Evolutionary conservation across 352 stramenopile species (phyloP), one percentile per base, ranked within the genome.

Genomic region (Peronospora destructor): DNA sequence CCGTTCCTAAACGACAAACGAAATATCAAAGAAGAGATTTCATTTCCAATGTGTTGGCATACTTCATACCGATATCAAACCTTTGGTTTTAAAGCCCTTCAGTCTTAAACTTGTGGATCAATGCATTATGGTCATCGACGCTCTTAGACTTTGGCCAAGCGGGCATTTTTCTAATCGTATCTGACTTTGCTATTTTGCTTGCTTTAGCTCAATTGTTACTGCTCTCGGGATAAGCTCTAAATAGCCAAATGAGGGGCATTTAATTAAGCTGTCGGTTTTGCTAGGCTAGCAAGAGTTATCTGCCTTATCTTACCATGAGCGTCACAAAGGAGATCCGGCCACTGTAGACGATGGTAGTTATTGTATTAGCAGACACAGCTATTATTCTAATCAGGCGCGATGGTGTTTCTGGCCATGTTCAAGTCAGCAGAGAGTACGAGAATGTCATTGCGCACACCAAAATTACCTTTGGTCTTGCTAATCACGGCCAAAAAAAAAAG

Each of bases 61-160:
- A 54, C 16, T 35, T 45, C 10, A 53, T 48, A 53, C n/a, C n/a
- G 11, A 14, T 33, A 10, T 19, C 13, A 28, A 5, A 88, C 83
- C 59, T 82, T 79, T 9, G 68, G 39, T 10, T 61, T 32, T 37
- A 87, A 94, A 0, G 59, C 48, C 65, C 66, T 44, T 78, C 64
- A 5, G 56, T 61, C 7, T 54, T 54, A 25, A 87, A 65, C 32
- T 76, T 55, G 4, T 68, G 49, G 14, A 88, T 61, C 9, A 90
- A 49, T 0, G 75, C 73, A 41, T 89, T 88, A 32, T 94, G 80
- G 44, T 87, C 66, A 36, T 87, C 75, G 8, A 94, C 55, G 8
- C 70, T 45, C 10, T 68, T 72, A 2, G 28, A 32, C 28, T 32
- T 32, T 14, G 30, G 10, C 12, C n/a, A 43, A 16, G 30, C 25